phyloP scores from a whole-genome alignment of 345 rosid species.

The Eucalyptus sp. region DNA sequence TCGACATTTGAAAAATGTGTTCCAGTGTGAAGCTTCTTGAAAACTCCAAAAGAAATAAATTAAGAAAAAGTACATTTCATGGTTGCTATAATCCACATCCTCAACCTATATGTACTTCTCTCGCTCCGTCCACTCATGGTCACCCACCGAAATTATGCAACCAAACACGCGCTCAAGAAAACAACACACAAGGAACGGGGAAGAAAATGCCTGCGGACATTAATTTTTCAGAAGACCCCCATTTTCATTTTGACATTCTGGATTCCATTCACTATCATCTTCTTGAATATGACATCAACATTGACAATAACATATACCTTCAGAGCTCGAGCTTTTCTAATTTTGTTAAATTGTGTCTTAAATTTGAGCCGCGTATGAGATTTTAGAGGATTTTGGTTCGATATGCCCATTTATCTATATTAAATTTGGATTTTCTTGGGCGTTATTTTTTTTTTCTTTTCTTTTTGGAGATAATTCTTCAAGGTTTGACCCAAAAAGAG shows the following conservation, averaged over 20 bases:
- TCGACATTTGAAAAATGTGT: not conserved
- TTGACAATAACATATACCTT: not conserved
- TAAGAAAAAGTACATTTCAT: not conserved
- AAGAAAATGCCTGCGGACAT: not conserved
- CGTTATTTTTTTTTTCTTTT: no score
- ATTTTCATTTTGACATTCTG: not conserved
- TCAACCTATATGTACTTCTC: not conserved
- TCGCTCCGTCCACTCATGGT: not conserved
- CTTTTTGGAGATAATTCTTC: no score
- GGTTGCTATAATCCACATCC: not conserved
- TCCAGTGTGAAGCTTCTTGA: not conserved
- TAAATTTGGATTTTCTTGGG: not conserved
- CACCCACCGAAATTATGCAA: not conserved
- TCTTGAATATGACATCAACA: not conserved
- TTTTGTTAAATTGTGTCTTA: not conserved
- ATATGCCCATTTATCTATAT: not conserved
- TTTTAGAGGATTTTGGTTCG: not conserved
- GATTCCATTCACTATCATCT: not conserved
- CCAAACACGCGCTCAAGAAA: not conserved
- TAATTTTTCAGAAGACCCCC: not conserved
- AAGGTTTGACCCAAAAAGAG: not conserved
- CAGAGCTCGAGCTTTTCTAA: fast-evolving
- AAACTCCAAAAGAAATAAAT: not conserved
- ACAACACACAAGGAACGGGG: not conserved
- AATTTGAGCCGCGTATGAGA: not conserved